Base-by-base conservation (phyloP, 306 rosid species). In the Medicago ruthenica region DNA sequence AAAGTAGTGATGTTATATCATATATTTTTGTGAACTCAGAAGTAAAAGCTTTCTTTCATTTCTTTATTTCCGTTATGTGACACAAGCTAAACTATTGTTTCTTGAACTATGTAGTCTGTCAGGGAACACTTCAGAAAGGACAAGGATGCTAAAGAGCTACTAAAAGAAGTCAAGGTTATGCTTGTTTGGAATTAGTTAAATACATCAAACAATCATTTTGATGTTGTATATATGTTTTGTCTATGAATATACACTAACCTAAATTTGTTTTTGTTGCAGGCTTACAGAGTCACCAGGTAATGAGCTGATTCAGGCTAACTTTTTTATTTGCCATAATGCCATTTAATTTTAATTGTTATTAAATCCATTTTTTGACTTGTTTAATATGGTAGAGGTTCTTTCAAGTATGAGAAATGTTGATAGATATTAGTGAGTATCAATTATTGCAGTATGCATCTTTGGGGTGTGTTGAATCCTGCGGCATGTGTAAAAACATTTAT, bases 91-190 rank as follows among this genome's bases (percentile, higher is more conserved):
- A 62, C 18, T 60, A 60, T 65, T 78, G 34, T 41, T 64, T 73
- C 54, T 61, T 70, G 41, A 37, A 24, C 12, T 75, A 18, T 83
- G 86, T 85, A 92, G 96, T 96, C 97, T 20, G 92, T 89, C 40
- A 83, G 97, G 67, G 86, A 79, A 27, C 93, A 92, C 83, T 92
- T 92, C 64, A 89, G 3, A 42, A 42, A 11, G 4, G 48, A 92
- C 68, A 80, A 59, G 71, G 66, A 86, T 67, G 97, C 97, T 15
- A 89, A 79, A 74, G 93, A 89, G 76, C 89, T 89, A 5, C 80
- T 92, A 39, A 85, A 84, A 78, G 85, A 86, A 77, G 89, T 92
- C 60, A 89, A 89, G 97, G 97, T 89, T 81, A 76, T 68, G 41
- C 41, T 83, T 27, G 8, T 70, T 73, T 66, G 5, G 17, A 57